Base-by-base conservation (phyloP, 805 yeast genomes). In the Candida endomychidarum region DNA sequence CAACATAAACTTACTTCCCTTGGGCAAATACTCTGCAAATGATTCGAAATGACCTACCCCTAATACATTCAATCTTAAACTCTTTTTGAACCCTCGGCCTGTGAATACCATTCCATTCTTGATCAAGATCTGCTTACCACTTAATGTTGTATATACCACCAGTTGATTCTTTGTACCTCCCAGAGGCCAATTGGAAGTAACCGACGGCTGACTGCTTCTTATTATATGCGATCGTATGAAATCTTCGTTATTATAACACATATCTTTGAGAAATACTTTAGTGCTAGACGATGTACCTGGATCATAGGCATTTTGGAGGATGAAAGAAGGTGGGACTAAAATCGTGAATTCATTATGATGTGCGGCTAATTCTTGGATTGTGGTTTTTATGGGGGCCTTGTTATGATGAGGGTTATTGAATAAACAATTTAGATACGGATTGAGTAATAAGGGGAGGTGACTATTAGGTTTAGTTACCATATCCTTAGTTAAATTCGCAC, bases 221-320 rank as follows among this genome's bases (percentile, higher is more conserved):
- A 83, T 58, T 17, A 85, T 73, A 55, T 85, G 91, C 2, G 85
- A 75, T 34, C 72, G 71, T 7, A 83, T 63, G 54, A 83, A 84
- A 18, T 80, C 85, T 23, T 75, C 76, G 27, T 67, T 70, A 36
- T 47, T 45, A 43, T 74, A 74, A 54, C 86, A 81, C 10, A 78
- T 57, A 2, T 81, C 86, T 3, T 53, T 56, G 39, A 78, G 68
- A 2, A 70, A 53, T 1, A 57, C 38, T 8, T 69, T 58, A 19
- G 45, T 43, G 8, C 53, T 40, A 3, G 56, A 39, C 16, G 49
- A 47, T 3, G 57, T 43, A 5, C 53, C 40, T 11, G 65, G 60
- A 43, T 68, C 72, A 27, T 50, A 51, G 34, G 50, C 48, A 16
- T 60, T 56, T 26, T 60, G 57, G 10, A 84, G 61, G 2, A 73